Conservation (phyloP, 2,329 filamentous ascomycete genomes). For the Neonectria hederae region DNA sequence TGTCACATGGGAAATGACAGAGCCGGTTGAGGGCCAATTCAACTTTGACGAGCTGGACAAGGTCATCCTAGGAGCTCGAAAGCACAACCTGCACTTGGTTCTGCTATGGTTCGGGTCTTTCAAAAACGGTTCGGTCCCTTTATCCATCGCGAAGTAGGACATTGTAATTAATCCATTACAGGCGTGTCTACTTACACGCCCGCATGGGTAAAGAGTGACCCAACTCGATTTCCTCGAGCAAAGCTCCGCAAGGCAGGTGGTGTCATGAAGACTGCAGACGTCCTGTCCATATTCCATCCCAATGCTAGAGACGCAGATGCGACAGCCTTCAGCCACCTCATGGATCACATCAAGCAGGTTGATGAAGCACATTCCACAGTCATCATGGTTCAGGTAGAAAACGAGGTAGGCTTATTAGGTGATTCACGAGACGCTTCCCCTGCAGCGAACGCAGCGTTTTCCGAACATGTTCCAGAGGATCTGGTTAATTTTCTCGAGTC, state of each 20-base stretch:
- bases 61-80: slow-evolving; percentile 43
- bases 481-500: slow-evolving; percentile 9
- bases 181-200: slow-evolving; percentile 39
- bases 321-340: slow-evolving; percentile 43
- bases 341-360: slow-evolving; percentile 49
- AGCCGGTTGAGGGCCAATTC: slow-evolving; percentile 46
- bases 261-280: slow-evolving; percentile 36
- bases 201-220: slow-evolving; percentile 40
- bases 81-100: slow-evolving; percentile 39
- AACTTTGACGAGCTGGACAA: slow-evolving; percentile 46
- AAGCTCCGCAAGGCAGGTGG: slow-evolving; percentile 43
- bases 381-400: slow-evolving; percentile 64
- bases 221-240: slow-evolving; percentile 39
- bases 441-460: slow-evolving; percentile 45
- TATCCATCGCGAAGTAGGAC: too few relatives aligned
- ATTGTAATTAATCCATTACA: neutral
- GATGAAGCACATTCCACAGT: slow-evolving; percentile 54
- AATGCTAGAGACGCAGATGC: slow-evolving; percentile 22
- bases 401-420: slow-evolving; percentile 58
- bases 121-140: slow-evolving; percentile 41
- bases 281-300: slow-evolving; percentile 39
- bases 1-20: slow-evolving; percentile 49
- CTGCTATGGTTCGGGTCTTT: slow-evolving; percentile 46
- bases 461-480: slow-evolving; percentile 16
- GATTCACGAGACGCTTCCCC: slow-evolving; percentile 57